These are phyloP conservation scores for Adenanthera pavonina DNA, from an alignment of 306 rosid genomes.

Conservation along the genomic window DNA sequence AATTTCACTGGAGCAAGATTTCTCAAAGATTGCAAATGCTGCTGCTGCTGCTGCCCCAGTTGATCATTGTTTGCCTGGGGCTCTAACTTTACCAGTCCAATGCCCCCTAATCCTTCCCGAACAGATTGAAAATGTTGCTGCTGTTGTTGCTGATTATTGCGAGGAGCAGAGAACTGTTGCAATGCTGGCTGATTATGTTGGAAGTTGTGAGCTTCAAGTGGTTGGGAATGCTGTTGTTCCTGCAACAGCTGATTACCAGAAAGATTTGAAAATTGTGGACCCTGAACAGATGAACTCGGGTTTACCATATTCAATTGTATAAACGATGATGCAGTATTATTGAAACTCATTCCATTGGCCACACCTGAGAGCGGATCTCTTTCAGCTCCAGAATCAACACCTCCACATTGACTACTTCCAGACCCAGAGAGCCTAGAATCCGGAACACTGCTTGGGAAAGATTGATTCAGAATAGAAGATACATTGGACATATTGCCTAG, in stretches of 20 bases:
- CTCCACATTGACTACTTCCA: constrained; percentile 71
- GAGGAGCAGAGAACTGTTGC: constrained; percentile 77
- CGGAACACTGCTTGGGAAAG: constrained; percentile 77
- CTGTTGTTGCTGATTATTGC: constrained; percentile 65
- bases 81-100: constrained; percentile 82
- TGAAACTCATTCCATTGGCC: constrained; percentile 78
- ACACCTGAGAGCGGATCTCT: constrained; percentile 71
- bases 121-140: constrained; percentile 83
- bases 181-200: constrained; percentile 79
- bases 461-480: constrained; percentile 75
- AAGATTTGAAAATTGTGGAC: constrained; percentile 74
- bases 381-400: constrained; percentile 71
- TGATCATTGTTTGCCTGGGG: constrained; percentile 76
- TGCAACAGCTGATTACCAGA: constrained; percentile 68
- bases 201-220: constrained; percentile 70
- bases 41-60: constrained; percentile 80
- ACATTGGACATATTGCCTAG: constrained; percentile 78
- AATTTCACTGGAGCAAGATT: constrained; percentile 65
- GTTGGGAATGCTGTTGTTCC: constrained; percentile 86
- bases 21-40: constrained; percentile 69
- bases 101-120: constrained; percentile 69
- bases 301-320: constrained; percentile 66
- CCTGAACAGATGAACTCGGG: constrained; percentile 79
- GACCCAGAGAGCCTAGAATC: constrained; percentile 73
- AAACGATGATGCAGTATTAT: constrained; percentile 61